Evolutionary conservation across 2,329 filamentous ascomycete species (phyloP), one percentile per base, ranked within the genome.

Genomic region (Anisogramma anomala): DNA sequence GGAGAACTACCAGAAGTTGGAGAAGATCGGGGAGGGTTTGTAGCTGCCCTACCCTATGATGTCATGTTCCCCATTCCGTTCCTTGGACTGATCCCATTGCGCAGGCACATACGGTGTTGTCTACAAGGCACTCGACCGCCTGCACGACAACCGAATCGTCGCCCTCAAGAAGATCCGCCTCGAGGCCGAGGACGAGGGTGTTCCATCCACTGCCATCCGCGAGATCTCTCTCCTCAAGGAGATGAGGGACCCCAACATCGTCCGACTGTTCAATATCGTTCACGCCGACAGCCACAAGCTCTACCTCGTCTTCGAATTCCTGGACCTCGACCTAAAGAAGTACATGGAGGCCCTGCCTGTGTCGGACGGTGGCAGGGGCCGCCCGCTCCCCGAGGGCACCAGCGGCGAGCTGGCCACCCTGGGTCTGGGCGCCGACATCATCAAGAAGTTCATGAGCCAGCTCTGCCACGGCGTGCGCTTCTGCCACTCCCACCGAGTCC

Each of bases 121-220:
- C 50, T 93, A 93, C 76, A 93, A 93, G 64, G 85, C 85, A 44
- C 77, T 80, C 51, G 85, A 93, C 59, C 78, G 91, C 47, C 75
- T 74, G 47, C 78, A 85, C 54, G 73, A 74, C 50, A 82, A 82
- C 53, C 81, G 83, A 53, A 88, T 93, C 53, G 85, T 94, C 48
- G 85, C 85, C 10, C 69, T 94, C 53, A 94, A 94, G 71, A 93
- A 93, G 68, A 94, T 93, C 58, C 80, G 85, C 48, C 80, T 94
- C 52, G 86, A 93, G 59, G 84, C 84, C 49, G 86, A 94, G 67
- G 85, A 93, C 67, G 85, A 94, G 58, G 85, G 85, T 50, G 85
- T 93, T 22, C 86, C 85, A 1, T 86, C 81, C 52, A 94, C 85
- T 11, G 86, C 85, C 49, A 94, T 94, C 56, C 84, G 85, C 54